Conservation (phyloP, 176 grass and related monocot species). For the Carex littledalei region DNA sequence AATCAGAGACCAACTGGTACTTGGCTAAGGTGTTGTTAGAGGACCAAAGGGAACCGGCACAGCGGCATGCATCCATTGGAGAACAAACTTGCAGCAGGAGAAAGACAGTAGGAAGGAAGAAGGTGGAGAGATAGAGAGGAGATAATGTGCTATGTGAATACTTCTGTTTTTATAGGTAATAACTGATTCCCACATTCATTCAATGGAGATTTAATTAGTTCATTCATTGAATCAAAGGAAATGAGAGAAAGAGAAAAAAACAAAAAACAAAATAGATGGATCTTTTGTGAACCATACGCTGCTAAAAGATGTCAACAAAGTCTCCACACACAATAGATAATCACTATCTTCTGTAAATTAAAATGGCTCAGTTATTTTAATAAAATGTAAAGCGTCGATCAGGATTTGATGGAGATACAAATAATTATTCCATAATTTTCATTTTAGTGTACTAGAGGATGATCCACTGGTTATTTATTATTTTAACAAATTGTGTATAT, state of each 20-base stretch:
- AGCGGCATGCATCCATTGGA: conserved; percentile 50
- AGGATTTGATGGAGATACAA: too few species aligned
- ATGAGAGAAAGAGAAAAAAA: neutral
- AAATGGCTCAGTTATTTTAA: neutral
- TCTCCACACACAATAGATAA: too few species aligned
- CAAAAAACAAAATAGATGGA: neutral
- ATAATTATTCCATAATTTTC: too few species aligned
- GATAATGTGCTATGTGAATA: neutral
- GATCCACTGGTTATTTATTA: too few species aligned
- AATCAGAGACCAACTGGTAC: conserved; percentile 41
- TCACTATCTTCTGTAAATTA: neutral
- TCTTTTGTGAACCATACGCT: neutral
- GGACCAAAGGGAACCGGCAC: conserved; percentile 38
- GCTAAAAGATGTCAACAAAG: neutral
- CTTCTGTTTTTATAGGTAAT: neutral
- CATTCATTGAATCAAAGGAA: neutral
- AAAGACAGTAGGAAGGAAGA: neutral
- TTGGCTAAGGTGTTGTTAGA: neutral
- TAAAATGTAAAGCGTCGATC: too few species aligned
- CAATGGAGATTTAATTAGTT: neutral
- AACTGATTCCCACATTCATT: neutral
- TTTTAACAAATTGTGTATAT: too few species aligned
- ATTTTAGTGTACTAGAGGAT: too few species aligned
- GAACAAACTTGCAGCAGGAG: neutral
- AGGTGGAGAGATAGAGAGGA: neutral